Evolutionary conservation across 176 grass and related monocot genomes (phyloP), one percentile per base, ranked within the genome.

Genomic region (Juncus inflexus): DNA sequence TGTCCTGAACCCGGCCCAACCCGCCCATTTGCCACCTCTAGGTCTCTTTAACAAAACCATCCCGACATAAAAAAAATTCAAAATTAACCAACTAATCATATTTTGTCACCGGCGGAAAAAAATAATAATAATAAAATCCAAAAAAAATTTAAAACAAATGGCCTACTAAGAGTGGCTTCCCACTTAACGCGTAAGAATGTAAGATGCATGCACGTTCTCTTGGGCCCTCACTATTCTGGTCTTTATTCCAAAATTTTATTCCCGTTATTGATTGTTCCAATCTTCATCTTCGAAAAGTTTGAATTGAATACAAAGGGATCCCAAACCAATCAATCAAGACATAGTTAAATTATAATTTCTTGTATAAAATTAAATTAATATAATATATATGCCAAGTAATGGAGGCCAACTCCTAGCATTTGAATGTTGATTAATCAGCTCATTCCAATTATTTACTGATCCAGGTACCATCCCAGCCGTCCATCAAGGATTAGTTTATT

Each of bases 181-280:
- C 80, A 82, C 66, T 71, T 71, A 75, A 42, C 69, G 74, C 75
- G 84, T 82, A 69, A 40, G 16, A 79, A 74, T 69, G 84, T 82
- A 69, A 40, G 16, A 79, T 78, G 77, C 59, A 62, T 50, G 38
- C 83, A 82, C 83, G 83, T 75, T 78, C 61, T 76, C 47, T 37
- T 15, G 58, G 75, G 62, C 69, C 74, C 74, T 62, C 79, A 37
- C 78, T 74, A 55, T 61, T 42, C 4, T 53, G 10, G 12, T 63
- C 1, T 35, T 66, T 70, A 12, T 57, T 64, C 54, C 14, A 1
- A 52, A 51, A 11, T 52, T 66, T 49, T 52, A 55, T 36, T 63
- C 49, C 52, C 37, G 15, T 51, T 52, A 40, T 37, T 15, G 14
- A 39, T 55, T 51, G 50, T 69, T 78, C 75, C 57, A 40, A 19